Percentiles rank a stretch among this genome's conserved stretches.
Conservation (phyloP, 2,329 filamentous ascomycete genomes). For the Metarhizium sp. region DNA sequence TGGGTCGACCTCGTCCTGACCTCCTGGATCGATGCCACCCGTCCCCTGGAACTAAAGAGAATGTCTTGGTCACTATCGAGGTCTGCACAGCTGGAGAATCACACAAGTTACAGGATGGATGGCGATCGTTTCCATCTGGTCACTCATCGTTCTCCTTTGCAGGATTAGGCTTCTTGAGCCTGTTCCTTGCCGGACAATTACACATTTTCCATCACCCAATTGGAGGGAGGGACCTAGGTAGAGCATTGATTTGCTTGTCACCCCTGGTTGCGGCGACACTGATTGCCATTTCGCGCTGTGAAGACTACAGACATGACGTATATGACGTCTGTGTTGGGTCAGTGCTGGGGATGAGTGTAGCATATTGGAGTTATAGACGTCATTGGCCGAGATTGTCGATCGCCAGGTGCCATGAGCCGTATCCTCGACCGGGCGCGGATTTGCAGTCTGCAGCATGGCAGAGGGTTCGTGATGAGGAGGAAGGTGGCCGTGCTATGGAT, state of each 20-base stretch:
- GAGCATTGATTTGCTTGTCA: conserved; percentile 45
- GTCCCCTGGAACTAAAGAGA: conserved; percentile 31
- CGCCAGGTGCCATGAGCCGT: conserved; percentile 46
- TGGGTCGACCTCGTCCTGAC: conserved; percentile 61
- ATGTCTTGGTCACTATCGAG: conserved; percentile 51
- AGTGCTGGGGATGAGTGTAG: conserved; percentile 47
- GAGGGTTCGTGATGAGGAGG: conserved; percentile 45
- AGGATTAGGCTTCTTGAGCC: conserved; percentile 64
- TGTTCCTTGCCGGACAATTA: conserved; percentile 61
- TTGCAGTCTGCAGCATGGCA: conserved; percentile 23
- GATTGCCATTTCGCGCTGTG: conserved; percentile 59
- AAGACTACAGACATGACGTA: conserved; percentile 64
- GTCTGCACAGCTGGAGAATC: conserved; percentile 65
- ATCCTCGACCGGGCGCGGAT: conserved; percentile 35
- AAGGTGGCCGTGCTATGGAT: conserved; percentile 32
- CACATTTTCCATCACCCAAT: conserved; percentile 41
- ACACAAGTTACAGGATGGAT: conserved; percentile 69
- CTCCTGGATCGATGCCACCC: conserved; percentile 73
- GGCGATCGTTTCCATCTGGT: conserved; percentile 74
- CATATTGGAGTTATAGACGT: conserved; percentile 57
- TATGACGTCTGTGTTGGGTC: conserved; percentile 58
- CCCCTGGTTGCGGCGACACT: conserved; percentile 55
- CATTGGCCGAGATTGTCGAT: conserved; percentile 51
- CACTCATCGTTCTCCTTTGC: conserved; percentile 74
- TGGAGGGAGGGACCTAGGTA: conserved; percentile 41